Percentiles rank a stretch among this genome's conserved stretches.
Conservation (phyloP, 225 moss, liverwort and hornwort species). For the Ulota crispa region DNA sequence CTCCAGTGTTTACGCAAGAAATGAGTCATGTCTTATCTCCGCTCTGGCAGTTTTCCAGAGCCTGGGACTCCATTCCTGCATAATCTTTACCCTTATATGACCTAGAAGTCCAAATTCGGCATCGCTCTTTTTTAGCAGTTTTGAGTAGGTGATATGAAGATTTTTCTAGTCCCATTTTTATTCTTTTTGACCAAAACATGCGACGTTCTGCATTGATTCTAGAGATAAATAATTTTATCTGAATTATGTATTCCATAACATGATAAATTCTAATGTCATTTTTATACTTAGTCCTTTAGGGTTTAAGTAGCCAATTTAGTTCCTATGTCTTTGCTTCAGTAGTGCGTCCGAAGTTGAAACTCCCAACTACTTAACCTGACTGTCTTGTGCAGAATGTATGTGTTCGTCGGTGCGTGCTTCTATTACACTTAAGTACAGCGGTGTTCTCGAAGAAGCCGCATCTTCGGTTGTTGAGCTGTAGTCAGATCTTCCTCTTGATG, state of each 20-base stretch:
- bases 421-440: conserved; percentile 78
- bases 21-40: not conserved
- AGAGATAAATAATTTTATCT: too few species aligned
- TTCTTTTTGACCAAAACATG: too few species aligned
- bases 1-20: conserved; percentile 2
- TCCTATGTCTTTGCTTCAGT: conserved; percentile 1
- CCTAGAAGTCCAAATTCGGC: not conserved
- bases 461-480: conserved; percentile 74
- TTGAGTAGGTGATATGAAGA: too few species aligned
- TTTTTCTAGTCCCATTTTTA: too few species aligned
- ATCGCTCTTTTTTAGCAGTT: too few species aligned
- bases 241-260: too few species aligned
- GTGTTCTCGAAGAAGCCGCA: conserved; percentile 89
- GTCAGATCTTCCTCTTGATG: conserved; percentile 78
- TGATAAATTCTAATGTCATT: too few species aligned
- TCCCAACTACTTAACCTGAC: conserved; percentile 13
- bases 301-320: not conserved
- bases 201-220: too few species aligned
- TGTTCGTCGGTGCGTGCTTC: conserved; percentile 78
- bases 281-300: not conserved
- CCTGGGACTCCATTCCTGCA: not conserved
- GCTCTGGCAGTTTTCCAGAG: not conserved
- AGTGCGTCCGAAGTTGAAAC: not conserved
- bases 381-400: conserved; percentile 49
- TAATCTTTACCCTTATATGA: not conserved